Conservation (phyloP, 306 rosid species). For the Cucurbita moschata region DNA sequence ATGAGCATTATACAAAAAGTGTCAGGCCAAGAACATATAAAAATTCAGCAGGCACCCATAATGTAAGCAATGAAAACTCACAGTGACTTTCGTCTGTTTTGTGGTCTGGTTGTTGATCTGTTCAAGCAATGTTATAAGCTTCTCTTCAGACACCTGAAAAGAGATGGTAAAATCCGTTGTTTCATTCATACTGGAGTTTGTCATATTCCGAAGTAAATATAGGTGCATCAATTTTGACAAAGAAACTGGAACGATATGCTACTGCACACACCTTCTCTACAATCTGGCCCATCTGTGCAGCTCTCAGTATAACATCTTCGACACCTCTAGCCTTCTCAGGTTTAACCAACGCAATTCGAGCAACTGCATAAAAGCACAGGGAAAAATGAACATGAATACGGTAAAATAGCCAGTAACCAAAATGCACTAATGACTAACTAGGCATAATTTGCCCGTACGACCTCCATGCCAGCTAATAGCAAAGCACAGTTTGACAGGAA, state of each 20-base stretch:
- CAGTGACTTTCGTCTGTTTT: slow-evolving; percentile 89
- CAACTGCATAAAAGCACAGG: slow-evolving; percentile 17
- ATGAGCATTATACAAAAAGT: background rate
- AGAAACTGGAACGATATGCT: background rate
- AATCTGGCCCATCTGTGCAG: slow-evolving; percentile 93
- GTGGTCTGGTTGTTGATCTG: slow-evolving; percentile 88
- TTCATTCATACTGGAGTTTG: background rate
- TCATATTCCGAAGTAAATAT: background rate
- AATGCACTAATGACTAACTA: background rate
- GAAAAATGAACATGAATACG: background rate
- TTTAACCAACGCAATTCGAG: slow-evolving; percentile 97
- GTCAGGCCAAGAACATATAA: background rate
- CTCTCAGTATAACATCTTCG: slow-evolving; percentile 87
- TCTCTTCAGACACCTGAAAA: slow-evolving; percentile 81
- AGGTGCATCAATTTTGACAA: background rate
- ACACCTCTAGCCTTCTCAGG: slow-evolving; percentile 97
- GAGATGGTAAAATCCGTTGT: background rate
- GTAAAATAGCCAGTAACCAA: background rate
- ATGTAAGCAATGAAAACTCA: slow-evolving; percentile 21
- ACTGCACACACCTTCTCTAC: slow-evolving; percentile 63
- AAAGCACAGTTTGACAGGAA: background rate
- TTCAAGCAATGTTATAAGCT: slow-evolving; percentile 82
- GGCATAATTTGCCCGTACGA: background rate
- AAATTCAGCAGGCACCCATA: background rate
- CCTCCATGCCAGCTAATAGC: background rate